Evolutionary conservation across 2,329 filamentous ascomycete species (phyloP), one percentile per base, ranked within the genome.

Genomic region (Monilinia polystroma): DNA sequence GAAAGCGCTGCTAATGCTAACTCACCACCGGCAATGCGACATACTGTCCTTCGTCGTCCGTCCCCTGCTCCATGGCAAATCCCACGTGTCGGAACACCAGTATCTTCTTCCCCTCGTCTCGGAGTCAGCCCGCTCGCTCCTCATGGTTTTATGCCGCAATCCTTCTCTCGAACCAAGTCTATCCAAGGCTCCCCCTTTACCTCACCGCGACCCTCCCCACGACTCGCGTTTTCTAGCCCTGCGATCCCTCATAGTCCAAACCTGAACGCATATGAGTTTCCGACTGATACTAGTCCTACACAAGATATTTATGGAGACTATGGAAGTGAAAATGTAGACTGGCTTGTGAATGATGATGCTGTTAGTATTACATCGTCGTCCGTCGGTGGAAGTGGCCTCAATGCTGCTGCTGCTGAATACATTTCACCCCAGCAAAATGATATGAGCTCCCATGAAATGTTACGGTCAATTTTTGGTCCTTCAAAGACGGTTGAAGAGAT

Each of bases 401-500:
- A 92, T 74, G 89, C 88, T 54, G 90, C 90, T 18, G 92, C 92
- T 6, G 90, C 93, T 32, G 93, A 97, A 77, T 97, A 87, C 80
- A 82, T 89, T 58, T 81, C 82, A 68, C 81, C 84, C 18, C 84
- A 86, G 60, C 86, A 89, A 90, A 75, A 86, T 66, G 93, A 98
- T 75, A 98, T 99, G 94, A 96, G 92, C 67, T 94, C 95, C 0
- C 97, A 97, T 79, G 95, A 99, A 76, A 98, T 99, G 86, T 84
- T 99, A 66, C 91, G 95, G 69, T 97, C 94, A 7, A 96, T 99
- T 52, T 83, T 99, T 35, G 92, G 94, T 58, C 92, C 95, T 73
- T 88, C 92, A 65, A 90, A 91, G 75, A 90, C 92, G 2, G 94
- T 98, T 74, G 93, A 98, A 63, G 95, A 99, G 78, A 94, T 99